These are phyloP conservation scores for Pyracantha coccinea DNA, from an alignment of 331 rosid species.

Conservation along the genomic window DNA sequence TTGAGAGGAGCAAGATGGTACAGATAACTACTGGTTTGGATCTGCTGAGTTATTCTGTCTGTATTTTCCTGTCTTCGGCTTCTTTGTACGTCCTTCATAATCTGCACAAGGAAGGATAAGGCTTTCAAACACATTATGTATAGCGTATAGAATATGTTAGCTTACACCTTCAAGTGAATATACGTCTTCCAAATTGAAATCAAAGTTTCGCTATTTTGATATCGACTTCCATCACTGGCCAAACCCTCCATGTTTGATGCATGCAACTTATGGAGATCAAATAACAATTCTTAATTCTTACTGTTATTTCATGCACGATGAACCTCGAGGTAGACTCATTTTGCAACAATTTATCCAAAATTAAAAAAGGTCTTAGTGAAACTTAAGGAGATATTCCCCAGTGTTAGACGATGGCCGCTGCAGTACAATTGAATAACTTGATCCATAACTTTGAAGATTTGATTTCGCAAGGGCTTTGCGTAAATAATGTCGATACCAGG, in stretches of 20 bases:
- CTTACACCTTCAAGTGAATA: background rate
- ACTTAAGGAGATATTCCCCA: background rate
- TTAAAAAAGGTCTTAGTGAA: background rate
- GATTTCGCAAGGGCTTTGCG: background rate
- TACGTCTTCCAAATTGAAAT: background rate
- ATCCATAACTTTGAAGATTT: background rate
- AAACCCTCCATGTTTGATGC: background rate
- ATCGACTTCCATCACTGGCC: background rate
- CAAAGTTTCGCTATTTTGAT: background rate
- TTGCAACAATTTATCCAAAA: background rate
- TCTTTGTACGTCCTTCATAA: conserved; percentile 92
- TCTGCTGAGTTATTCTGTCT: conserved; percentile 72
- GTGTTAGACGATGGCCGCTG: background rate
- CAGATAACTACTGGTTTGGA: conserved; percentile 67
- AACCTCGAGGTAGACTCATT: background rate
- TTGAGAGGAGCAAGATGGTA: conserved; percentile 99
- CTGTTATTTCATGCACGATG: background rate
- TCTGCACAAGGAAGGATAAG: conserved; percentile 58
- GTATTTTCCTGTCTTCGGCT: conserved; percentile 91
- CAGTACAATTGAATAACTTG: background rate
- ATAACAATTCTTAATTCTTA: background rate
- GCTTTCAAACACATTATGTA: background rate
- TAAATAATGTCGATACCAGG: background rate
- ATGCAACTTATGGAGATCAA: background rate
- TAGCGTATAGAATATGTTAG: background rate